Base-by-base conservation (phyloP, 106 monocot genomes). In the Acorus calamus region DNA sequence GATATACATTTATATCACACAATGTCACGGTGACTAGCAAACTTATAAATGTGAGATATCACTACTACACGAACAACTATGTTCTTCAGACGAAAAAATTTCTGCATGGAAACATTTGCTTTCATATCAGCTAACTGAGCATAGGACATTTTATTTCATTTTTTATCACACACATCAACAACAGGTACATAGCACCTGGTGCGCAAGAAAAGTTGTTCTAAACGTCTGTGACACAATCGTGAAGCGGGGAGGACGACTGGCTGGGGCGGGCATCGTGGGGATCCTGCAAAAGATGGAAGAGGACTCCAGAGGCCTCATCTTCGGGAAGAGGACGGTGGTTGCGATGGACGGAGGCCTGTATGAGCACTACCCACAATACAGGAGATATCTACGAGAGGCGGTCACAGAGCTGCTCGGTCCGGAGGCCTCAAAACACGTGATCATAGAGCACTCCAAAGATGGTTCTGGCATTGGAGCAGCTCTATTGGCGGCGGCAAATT, bases 261-360 rank as follows among this genome's bases (percentile, higher is more conserved):
- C 80, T 0, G 87, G 80, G 5, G 80, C 79, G 42, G 85, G 85
- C 2, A 80, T 87, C 57, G 87, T 83, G 3, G 87, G 83, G 5
- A 80, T 87, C 41, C 71, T 87, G 4, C 74, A 83, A 44, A 87
- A 87, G 64, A 61, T 83, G 72, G 82, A 83, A 47, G 5, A 71
- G 4, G 87, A 87, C 57, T 71, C 71, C 8, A 49, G 63, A 56
- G 79, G 77, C 3, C 61, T 69, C 13, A 12, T 85, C n/a, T 81
- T 69, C 42, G 71, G 72, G 14, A 83, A 71, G 44, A 79, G 83
- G 12, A 80, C 74, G 5, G 83, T 87, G 14, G 77, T 87, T 6
- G 83, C 87, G 42, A 87, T 87, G 79, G 87, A 87, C 51, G 80
- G 87, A 14, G 83, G 87, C 2, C 80, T 87, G 4, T 87, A 87